These are phyloP conservation scores for Paramecium caudatum DNA, from an alignment of 73 alveolate genomes.

Conservation along the genomic window DNA sequence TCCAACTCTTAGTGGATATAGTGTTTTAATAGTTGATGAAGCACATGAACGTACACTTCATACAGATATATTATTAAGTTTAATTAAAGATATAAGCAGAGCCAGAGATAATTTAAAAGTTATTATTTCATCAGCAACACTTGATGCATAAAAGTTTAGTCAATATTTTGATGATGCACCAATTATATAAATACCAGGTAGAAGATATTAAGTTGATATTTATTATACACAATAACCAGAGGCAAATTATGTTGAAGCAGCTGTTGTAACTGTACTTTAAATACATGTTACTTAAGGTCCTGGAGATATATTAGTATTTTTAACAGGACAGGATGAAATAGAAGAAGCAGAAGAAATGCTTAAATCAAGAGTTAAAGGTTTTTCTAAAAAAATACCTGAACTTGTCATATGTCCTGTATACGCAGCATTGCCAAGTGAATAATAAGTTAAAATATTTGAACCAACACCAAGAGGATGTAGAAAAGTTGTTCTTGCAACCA, in stretches of 20 bases:
- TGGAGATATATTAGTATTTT: constrained; percentile 99
- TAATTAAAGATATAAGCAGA: constrained; percentile 89
- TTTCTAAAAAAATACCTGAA: constrained; percentile 97
- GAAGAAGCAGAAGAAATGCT: constrained; percentile 98
- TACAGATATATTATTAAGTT: constrained; percentile 99
- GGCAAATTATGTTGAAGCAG: constrained; percentile 99
- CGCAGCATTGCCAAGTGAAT: constrained; percentile 98
- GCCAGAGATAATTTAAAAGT: constrained; percentile 97
- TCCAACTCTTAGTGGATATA: constrained; percentile 83
- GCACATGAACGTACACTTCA: constrained; percentile 99
- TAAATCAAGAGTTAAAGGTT: constrained; percentile 93
- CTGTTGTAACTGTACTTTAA: constrained; percentile 97
- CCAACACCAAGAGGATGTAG: constrained; percentile 99
- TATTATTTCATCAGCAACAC: constrained; percentile 98
- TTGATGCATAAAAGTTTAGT: constrained; percentile 98
- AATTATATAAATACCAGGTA: constrained; percentile 97
- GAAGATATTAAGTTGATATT: constrained; percentile 98
- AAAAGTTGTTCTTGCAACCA: constrained; percentile 97
- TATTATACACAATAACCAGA: constrained; percentile 99
- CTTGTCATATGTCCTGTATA: constrained; percentile 97
- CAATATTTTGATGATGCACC: constrained; percentile 98
- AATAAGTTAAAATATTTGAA: constrained; percentile 99
- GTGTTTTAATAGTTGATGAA: constrained; percentile 97
- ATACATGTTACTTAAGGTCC: constrained; percentile 99
- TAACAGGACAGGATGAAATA: constrained; percentile 99